Evolutionary conservation across 306 rosid species (phyloP), one percentile per base, ranked within the genome.

Genomic region (Trifolium subterraneum): DNA sequence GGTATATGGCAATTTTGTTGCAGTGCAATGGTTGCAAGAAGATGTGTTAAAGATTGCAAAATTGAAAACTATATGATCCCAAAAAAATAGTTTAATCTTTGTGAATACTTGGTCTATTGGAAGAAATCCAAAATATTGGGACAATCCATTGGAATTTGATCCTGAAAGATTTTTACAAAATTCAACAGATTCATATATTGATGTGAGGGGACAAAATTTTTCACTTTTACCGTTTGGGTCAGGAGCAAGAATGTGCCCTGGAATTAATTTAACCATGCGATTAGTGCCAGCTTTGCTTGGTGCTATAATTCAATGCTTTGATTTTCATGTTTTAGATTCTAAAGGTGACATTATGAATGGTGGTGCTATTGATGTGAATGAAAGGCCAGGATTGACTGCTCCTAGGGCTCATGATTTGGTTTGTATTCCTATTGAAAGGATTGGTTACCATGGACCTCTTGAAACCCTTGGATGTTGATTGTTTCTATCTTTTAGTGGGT

Each of bases 161-260:
- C 95, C 84, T 0, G 86, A 87, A 15, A 68, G 83, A 25, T 85
- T 83, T 70, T 35, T 79, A 20, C 50, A 45, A 12, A 58, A 5
- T 3, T 22, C 62, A 16, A 61, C 25, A 8, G 47, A 5, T 2
- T 19, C 60, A 5, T 1, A 20, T 13, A 20, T 77, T 61, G 87
- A 82, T 44, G 70, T 78, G 1, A 78, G 68, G 72, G 90, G 86
- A 0, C 84, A 81, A 0, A 74, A 81, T 42, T 87, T 80, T 23
- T 71, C 65, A 5, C 62, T 74, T 3, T 14, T 89, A 8, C 88
- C 91, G 2, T 89, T 89, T 38, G 91, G 93, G 4, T 71, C 79
- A 0, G 94, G 91, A 1, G 87, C 88, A 61, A 83, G 94, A 64
- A 79, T 74, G n/a, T 89, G 91, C 64, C 88, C 90, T 0, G 87